A percentile compares a stretch with the other conserved stretches of the same genome.
These are phyloP conservation scores for Fusarium graminum DNA, from an alignment of 2,329 filamentous ascomycete genomes.

Conservation along the genomic window DNA sequence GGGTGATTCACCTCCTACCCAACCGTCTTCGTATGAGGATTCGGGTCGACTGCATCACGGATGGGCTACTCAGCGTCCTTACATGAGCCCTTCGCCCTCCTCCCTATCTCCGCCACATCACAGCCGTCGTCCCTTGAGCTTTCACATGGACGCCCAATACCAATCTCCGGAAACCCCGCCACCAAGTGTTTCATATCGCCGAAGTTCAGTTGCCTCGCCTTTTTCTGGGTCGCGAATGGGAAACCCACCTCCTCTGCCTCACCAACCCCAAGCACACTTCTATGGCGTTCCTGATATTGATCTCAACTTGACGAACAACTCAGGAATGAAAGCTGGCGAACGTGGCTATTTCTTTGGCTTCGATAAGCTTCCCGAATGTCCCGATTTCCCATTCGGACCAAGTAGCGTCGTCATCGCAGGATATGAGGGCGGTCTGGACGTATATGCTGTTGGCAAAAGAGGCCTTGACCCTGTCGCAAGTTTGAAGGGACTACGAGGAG, in stretches of 20 bases:
- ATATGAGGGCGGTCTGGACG: constrained; percentile 82
- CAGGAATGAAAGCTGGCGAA: constrained; percentile 72
- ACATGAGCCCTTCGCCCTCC: constrained; percentile 59
- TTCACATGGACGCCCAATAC: constrained; percentile 64
- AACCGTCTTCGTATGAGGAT: constrained; percentile 66
- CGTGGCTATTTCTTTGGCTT: constrained; percentile 85
- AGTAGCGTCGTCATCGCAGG: constrained; percentile 81
- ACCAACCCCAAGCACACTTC: constrained; percentile 82
- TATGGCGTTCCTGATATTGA: constrained; percentile 82
- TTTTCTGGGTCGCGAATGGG: constrained; percentile 60
- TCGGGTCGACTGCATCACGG: constrained; percentile 58
- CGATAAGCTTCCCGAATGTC: constrained; percentile 72
- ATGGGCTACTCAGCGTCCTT: constrained; percentile 62
- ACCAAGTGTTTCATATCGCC: constrained; percentile 54
- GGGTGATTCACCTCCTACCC: constrained; percentile 66
- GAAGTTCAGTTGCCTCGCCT: constrained; percentile 66
- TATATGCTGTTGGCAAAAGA: constrained; percentile 79
- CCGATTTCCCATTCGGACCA: constrained; percentile 55
- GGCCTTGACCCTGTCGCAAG: constrained; percentile 77
- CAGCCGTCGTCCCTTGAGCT: constrained; percentile 64
- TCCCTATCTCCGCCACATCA: constrained; percentile 57
- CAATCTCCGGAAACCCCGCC: constrained; percentile 58
- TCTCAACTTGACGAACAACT: constrained; percentile 70
- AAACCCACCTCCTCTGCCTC: constrained; percentile 75
- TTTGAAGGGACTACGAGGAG: constrained; percentile 82